Evolutionary conservation across 2,329 filamentous ascomycete genomes (phyloP).

Genomic region (Scedosporium boydii): DNA sequence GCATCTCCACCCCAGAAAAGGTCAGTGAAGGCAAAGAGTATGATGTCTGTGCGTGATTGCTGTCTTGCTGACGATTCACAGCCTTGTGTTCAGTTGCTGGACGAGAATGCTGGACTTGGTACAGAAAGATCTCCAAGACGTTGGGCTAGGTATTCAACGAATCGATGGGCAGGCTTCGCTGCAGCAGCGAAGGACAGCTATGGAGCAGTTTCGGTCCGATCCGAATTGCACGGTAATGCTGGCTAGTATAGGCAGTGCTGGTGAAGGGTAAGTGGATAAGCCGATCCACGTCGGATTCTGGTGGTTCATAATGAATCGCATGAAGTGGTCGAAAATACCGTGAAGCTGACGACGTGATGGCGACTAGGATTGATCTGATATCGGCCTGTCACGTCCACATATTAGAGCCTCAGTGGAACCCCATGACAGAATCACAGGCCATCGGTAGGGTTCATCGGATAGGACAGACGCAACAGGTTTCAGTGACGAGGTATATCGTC

Average conservation of each 20-base stretch:
- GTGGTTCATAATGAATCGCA: too few relatives aligned
- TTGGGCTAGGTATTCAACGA: constrained; percentile 11
- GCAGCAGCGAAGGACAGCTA: constrained; percentile 3
- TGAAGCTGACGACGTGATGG: neutral
- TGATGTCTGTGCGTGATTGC: neutral
- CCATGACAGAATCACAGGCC: constrained; percentile 23
- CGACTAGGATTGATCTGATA: constrained; percentile 17
- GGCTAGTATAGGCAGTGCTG: constrained; percentile 20
- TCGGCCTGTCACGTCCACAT: constrained; percentile 20
- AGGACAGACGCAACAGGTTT: constrained; percentile 18
- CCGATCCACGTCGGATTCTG: too few relatives aligned
- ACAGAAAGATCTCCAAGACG: constrained; percentile 7
- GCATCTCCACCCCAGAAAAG: neutral
- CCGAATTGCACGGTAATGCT: constrained; percentile 17
- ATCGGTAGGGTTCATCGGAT: constrained; percentile 21
- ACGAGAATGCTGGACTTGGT: constrained; percentile 20
- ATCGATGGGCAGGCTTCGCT: constrained; percentile 18
- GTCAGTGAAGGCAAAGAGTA: neutral
- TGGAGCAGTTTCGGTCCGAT: constrained; percentile 11
- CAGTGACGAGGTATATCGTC: constrained; percentile 18
- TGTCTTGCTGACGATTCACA: constrained; percentile 10
- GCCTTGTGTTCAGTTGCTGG: constrained; percentile 20
- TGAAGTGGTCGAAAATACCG: too few relatives aligned
- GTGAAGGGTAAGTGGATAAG: constrained; percentile 17
- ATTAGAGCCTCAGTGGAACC: constrained; percentile 24